These are phyloP conservation scores for Pseudogymnoascus sp. DNA, from an alignment of 2,329 filamentous ascomycete genomes.

Conservation along the genomic window DNA sequence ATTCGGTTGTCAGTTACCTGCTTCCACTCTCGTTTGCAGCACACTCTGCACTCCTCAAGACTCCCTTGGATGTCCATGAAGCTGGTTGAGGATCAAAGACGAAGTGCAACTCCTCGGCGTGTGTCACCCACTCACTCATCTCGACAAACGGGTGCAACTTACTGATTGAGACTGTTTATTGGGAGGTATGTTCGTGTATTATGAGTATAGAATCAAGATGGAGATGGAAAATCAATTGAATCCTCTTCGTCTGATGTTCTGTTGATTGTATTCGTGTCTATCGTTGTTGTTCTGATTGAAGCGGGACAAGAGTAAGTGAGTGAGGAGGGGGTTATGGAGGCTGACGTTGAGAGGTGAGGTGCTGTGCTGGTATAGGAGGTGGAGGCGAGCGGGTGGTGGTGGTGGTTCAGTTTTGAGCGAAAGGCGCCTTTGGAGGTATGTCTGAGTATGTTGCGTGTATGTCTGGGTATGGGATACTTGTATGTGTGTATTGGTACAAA, in stretches of 20 bases:
- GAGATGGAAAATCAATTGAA: constrained; percentile 3
- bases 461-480: neutral
- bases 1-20: neutral
- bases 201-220: neutral
- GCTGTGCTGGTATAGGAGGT: neutral
- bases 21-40: neutral
- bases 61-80: neutral
- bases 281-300: neutral
- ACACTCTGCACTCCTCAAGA: neutral
- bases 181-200: neutral
- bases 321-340: neutral
- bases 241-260: neutral
- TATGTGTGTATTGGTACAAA: neutral
- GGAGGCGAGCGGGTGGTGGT: neutral
- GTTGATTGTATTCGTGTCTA: neutral
- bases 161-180: neutral
- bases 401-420: neutral
- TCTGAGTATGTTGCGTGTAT: neutral
- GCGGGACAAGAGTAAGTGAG: neutral
- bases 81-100: neutral
- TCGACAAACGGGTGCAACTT: neutral
- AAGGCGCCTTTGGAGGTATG: neutral
- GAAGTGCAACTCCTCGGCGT: neutral
- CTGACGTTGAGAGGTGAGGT: constrained; percentile 4
- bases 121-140: too few species aligned